Percentiles rank a stretch among this genome's conserved stretches.
Conservation (phyloP, 345 rosid genomes). For the Citrus maxima region DNA sequence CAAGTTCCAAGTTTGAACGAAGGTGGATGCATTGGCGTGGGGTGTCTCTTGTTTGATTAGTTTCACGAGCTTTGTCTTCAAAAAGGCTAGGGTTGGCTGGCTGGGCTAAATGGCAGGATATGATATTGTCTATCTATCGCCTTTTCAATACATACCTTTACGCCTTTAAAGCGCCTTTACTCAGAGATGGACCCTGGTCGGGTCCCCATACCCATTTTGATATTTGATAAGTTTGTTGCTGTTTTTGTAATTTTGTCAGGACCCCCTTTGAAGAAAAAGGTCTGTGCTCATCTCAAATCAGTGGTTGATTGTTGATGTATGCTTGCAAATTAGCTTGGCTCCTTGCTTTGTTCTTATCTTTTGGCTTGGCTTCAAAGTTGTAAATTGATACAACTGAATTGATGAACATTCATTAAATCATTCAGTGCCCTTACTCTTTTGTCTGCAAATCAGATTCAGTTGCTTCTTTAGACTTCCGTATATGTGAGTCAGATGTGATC, state of each 20-base stretch:
- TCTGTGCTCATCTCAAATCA: neutral
- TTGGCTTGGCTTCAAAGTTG: neutral
- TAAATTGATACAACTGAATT: too few species aligned
- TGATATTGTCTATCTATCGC: neutral
- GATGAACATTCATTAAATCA: neutral
- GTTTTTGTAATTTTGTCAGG: neutral
- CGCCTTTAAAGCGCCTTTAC: slow-evolving; percentile 31
- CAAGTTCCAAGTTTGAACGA: neutral
- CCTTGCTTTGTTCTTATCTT: neutral
- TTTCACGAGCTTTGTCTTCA: slow-evolving; percentile 35
- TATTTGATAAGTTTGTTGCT: neutral
- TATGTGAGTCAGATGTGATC: neutral
- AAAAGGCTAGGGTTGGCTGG: neutral
- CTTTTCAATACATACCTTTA: slow-evolving; percentile 23
- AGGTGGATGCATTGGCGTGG: neutral
- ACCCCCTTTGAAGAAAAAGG: neutral
- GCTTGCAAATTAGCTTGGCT: neutral
- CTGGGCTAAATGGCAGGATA: neutral
- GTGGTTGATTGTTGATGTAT: neutral
- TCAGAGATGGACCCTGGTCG: too few species aligned
- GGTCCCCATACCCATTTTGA: slow-evolving; percentile 17
- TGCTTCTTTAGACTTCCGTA: too few species aligned
- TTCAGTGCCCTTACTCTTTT: neutral
- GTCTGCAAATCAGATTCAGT: neutral
- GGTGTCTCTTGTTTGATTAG: neutral